Conservation (phyloP, 2,329 filamentous ascomycete genomes). For the Pseudogymnoascus sp. region DNA sequence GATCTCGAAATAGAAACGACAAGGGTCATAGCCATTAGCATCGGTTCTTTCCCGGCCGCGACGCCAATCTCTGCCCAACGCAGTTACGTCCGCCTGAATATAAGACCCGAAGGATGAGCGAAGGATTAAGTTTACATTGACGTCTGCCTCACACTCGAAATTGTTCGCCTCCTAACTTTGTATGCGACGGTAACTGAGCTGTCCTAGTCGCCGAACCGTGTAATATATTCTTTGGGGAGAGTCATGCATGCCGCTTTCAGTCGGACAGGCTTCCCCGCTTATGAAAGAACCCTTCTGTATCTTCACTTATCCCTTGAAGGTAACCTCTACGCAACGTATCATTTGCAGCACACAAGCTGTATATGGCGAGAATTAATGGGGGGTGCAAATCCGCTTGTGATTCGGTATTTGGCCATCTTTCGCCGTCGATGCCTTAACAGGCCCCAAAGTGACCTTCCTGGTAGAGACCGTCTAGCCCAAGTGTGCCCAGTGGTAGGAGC, state of each 20-base stretch:
- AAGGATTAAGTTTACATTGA: not conserved
- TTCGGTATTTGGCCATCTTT: not conserved
- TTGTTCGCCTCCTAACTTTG: not conserved
- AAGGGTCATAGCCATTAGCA: not conserved
- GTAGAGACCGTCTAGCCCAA: no score
- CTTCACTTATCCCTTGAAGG: not conserved
- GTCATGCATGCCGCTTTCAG: not conserved
- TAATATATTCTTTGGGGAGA: not conserved
- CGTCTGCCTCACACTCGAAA: not conserved
- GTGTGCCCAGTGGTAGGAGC: not conserved
- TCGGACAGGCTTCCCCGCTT: not conserved
- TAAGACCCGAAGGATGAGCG: not conserved
- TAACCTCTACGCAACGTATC: not conserved
- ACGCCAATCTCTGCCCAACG: not conserved
- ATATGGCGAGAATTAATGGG: not conserved
- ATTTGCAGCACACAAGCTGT: not conserved
- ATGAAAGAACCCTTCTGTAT: not conserved
- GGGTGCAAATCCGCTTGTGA: not conserved
- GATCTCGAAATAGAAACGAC: not conserved
- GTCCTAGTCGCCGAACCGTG: not conserved
- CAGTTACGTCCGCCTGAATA: not conserved
- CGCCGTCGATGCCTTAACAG: not conserved
- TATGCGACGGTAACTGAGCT: not conserved
- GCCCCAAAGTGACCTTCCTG: not conserved
- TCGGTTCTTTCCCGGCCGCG: not conserved